phyloP scores from a whole-genome alignment of 768 basidiomycete genomes.

The Sporobolomyces pararoseus region DNA sequence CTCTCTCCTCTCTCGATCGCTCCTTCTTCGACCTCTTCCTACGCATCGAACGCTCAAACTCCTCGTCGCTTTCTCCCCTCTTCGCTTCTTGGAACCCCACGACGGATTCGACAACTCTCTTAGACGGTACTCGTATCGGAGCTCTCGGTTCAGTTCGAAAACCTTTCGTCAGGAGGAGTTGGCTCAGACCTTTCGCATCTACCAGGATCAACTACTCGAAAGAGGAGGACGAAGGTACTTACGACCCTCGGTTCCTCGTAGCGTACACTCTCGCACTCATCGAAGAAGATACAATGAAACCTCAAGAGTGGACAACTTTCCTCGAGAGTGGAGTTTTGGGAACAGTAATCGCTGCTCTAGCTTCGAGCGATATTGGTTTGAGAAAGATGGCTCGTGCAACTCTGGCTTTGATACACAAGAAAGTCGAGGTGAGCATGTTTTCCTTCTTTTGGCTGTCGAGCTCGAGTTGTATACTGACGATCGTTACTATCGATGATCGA shows the following conservation, averaged over 20 bases:
- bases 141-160: constrained; percentile 53
- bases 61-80: constrained; percentile 60
- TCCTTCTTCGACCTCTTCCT: constrained; percentile 54
- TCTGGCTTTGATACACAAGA: constrained; percentile 60
- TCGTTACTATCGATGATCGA: too few relatives aligned
- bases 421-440: constrained; percentile 67
- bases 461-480: too few relatives aligned
- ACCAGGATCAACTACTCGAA: constrained; percentile 44
- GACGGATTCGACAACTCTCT: constrained; percentile 55
- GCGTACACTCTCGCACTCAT: constrained; percentile 66
- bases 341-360: constrained; percentile 67
- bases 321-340: constrained; percentile 75
- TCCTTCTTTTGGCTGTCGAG: too few relatives aligned
- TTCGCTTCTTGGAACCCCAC: constrained; percentile 67
- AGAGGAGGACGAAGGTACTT: constrained; percentile 55
- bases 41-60: constrained; percentile 18
- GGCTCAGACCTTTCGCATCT: constrained; percentile 63
- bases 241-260: constrained; percentile 76
- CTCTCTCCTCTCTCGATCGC: constrained; percentile 63
- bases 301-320: constrained; percentile 75
- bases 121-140: constrained; percentile 62
- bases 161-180: constrained; percentile 63
- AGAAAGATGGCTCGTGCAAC: constrained; percentile 60
- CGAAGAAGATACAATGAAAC: constrained; percentile 56
- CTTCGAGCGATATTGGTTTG: constrained; percentile 61